Base-by-base conservation (phyloP, 805 yeast genomes). In the Phaffomyces antillensis region DNA sequence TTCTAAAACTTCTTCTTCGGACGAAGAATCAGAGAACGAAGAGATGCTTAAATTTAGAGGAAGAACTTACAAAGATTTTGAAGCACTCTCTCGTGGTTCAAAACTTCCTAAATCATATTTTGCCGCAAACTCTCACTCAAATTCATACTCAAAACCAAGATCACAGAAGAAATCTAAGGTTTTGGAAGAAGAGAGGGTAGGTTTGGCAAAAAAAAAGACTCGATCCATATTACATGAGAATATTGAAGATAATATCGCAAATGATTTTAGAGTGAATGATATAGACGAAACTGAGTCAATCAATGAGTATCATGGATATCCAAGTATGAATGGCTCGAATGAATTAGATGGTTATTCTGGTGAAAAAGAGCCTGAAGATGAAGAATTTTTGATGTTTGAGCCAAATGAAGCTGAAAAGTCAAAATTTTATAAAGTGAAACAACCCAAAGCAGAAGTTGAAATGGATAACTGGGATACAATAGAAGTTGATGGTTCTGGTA, bases 21-120 rank as follows among this genome's bases (percentile, higher is more conserved):
- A n/a, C 2, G 48, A 43, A 11, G 38, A 37, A 16, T 39, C 36
- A 12, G 39, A 39, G 9, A 13, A 33, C 10, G 31, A 18, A 26
- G 24, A 35, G 13, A 13, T 12, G 32, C 20, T 36, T 20, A 42
- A 26, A 16, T 18, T 56, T 35, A 47, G 56, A 36, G 61, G 61
- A 11, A 50, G 49, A 37, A 30, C 44, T 0, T 57, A 57, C 39
- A 53, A 44, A 11, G 49, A 44, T 35, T 15, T 57, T 4, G 49
- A 55, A 4, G 52, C 50, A 18, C 39, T 57, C 13, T 43, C 59
- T 1, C 42, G 52, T 13, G 52, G 46, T 0, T 51, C 61, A n/a
- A 44, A 47, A 7, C 46, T 57, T 8, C 61, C 61, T 3, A 54
- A 43, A 35, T 53, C 59, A 2, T 55, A 45, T 40, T 55, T 54